phyloP scores from a whole-genome alignment of 768 basidiomycete genomes.

The Lenzites betulinus region DNA sequence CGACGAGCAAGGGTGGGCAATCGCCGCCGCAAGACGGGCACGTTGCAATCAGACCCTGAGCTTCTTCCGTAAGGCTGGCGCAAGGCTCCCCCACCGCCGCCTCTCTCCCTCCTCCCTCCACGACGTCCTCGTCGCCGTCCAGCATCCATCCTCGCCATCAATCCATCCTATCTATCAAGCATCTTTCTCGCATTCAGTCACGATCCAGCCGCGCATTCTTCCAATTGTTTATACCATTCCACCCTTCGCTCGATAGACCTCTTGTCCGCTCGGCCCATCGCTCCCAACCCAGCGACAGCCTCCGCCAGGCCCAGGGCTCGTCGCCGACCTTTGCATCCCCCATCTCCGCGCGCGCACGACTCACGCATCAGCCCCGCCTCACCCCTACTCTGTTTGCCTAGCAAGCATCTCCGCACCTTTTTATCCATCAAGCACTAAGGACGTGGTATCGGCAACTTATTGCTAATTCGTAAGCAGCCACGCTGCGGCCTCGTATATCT shows the following conservation, averaged over 20 bases:
- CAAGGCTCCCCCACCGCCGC: constrained; percentile 62
- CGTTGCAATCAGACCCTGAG: constrained; percentile 75
- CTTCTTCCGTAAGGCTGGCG: constrained; percentile 46
- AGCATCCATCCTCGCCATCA: constrained; percentile 6
- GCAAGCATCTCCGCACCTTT: constrained; percentile 19
- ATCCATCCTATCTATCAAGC: constrained; percentile 37
- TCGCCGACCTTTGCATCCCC: constrained; percentile 37
- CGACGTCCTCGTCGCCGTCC: constrained; percentile 16
- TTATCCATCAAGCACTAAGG: constrained; percentile 43
- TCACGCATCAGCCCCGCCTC: constrained; percentile 20
- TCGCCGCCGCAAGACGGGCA: constrained; percentile 62
- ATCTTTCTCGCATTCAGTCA: constrained; percentile 42
- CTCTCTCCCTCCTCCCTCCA: constrained; percentile 47
- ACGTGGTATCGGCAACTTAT: constrained; percentile 47
- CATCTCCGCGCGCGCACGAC: constrained; percentile 37
- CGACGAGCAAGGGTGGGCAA: constrained; percentile 37
- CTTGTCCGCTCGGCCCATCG: constrained; percentile 29
- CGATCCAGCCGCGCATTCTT: constrained; percentile 56
- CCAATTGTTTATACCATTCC: constrained; percentile 54
- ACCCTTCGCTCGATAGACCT: constrained; percentile 20
- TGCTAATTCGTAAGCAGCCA: constrained; percentile 47
- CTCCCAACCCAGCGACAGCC: constrained; percentile 3
- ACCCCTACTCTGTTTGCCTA: constrained; percentile 20
- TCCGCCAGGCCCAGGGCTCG: constrained; percentile 19
- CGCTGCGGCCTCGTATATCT: constrained; percentile 11